These are phyloP conservation scores for Cantharellus cinnabarinus DNA, from an alignment of 768 basidiomycete species.

Conservation along the genomic window DNA sequence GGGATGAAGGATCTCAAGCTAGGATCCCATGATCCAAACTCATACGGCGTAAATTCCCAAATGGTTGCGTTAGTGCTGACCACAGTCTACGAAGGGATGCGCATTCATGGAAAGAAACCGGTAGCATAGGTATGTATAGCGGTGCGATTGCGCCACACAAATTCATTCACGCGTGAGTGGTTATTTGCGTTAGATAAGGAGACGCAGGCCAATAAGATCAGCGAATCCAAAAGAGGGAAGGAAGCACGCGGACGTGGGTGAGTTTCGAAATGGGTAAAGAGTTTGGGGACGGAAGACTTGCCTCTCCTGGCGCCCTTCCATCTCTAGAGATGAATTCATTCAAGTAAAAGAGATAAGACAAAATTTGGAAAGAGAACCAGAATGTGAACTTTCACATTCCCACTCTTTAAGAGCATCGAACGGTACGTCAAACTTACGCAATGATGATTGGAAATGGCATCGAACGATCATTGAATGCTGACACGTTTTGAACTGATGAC, in stretches of 20 bases:
- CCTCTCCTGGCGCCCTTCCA: not conserved
- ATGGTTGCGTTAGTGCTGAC: not conserved
- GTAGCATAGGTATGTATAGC: not conserved
- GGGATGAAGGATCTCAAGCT: constrained; percentile 5
- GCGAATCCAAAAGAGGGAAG: too few species aligned
- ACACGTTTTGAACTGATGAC: constrained; percentile 8
- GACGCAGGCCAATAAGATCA: too few species aligned
- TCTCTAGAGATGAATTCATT: not conserved
- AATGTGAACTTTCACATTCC: not conserved
- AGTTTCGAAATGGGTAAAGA: too few species aligned
- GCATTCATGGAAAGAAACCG: not conserved
- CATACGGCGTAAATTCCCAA: not conserved
- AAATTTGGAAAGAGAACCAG: not conserved
- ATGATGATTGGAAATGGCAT: constrained; percentile 13
- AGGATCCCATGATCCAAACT: constrained; percentile 13
- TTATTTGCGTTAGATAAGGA: too few species aligned
- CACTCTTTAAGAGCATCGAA: too few species aligned
- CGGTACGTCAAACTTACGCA: not conserved
- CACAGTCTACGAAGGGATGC: not conserved
- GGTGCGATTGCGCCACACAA: not conserved
- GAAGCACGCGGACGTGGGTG: too few species aligned
- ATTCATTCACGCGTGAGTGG: too few species aligned
- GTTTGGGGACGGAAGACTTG: too few species aligned
- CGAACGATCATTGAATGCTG: constrained; percentile 6
- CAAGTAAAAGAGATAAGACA: not conserved